Evolutionary conservation across 2,329 filamentous ascomycete genomes (phyloP), one percentile per base, ranked within the genome.

Genomic region (Chrysosporium keratinophilum): DNA sequence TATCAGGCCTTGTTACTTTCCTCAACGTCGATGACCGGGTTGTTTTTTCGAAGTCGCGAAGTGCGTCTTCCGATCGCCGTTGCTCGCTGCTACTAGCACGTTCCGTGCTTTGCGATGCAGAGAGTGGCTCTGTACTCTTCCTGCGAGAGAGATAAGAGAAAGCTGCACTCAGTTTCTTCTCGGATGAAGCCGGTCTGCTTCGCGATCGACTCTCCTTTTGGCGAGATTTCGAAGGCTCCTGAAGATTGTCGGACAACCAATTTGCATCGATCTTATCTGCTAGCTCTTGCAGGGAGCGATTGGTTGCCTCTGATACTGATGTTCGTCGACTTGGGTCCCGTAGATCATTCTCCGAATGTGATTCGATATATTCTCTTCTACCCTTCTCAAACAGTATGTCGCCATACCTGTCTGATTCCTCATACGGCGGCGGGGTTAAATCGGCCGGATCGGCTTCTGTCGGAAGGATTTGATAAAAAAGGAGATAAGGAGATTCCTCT

Each of bases 391-490:
- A 17, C 11, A 52, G 19, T 19, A 52, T 15, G 15, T 35, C 50
- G 11, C 41, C 31, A 34, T 52, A 52, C 17, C 50, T 46, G 17
- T 52, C 42, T 1, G 50, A 40, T 31, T 54, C 51, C 14, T 50
- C 47, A 20, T 50, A 50, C 5, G 55, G 41, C 10, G 55, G 55
- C 5, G 51, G 55, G 58, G 58, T 17, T 62, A 63, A 63, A 39
- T 66, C 62, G 5, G 64, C 65, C 15, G 69, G 69, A 58, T 85
- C 78, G 54, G 90, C 86, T 31, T 88, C 81, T 63, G 94, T 88
- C 0, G 91, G 90, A 31, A 94, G 80, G 40, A 97, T 87, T 67
- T 96, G 91, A 64, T 96, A 98, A 69, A 97, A 97, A 0, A 98
- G 75, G 5, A 97, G 78, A 66, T 97, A 97, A 0, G 93, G 91